Percentiles rank a stretch among this genome's conserved stretches.
Evolutionary conservation across 2,329 filamentous ascomycete genomes (phyloP).

Genomic region (Colletotrichum sp.): DNA sequence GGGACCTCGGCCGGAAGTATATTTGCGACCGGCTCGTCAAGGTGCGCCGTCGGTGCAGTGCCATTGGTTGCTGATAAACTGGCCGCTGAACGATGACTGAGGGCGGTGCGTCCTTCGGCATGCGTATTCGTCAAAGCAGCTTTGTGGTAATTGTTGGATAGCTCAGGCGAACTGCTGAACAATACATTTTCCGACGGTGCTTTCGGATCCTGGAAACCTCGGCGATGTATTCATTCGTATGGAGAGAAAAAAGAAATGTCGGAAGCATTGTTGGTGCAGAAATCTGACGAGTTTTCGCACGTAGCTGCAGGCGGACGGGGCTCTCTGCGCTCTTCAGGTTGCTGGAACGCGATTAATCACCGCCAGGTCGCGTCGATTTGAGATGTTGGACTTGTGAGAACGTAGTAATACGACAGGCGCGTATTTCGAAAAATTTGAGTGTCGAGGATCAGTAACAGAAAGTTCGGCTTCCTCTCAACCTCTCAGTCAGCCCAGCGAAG

Average conservation of each 20-base stretch:
- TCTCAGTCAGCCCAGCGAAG: not conserved
- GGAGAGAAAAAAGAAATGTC: not conserved
- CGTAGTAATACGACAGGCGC: not conserved
- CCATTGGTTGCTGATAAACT: not conserved
- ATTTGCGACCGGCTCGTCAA: not conserved
- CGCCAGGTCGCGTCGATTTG: not conserved
- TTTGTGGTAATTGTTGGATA: not conserved
- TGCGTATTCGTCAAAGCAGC: not conserved
- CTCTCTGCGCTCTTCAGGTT: not conserved
- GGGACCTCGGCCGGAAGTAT: not conserved
- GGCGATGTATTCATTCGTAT: not conserved
- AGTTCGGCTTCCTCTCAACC: not conserved
- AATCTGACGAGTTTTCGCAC: not conserved
- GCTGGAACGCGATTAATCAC: not conserved
- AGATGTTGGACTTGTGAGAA: not conserved
- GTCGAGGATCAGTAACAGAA: not conserved
- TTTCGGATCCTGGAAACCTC: not conserved
- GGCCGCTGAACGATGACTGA: not conserved
- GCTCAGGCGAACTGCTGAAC: not conserved
- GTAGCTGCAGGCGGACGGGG: not conserved
- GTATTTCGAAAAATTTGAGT: not conserved
- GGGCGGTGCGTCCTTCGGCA: not conserved
- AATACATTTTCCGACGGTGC: not conserved
- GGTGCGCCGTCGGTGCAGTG: not conserved
- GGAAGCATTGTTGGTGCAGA: not conserved